Percentiles rank a stretch among this genome's conserved stretches.
Conservation (phyloP, 2,329 filamentous ascomycete species). For the Colletotrichum sp. region DNA sequence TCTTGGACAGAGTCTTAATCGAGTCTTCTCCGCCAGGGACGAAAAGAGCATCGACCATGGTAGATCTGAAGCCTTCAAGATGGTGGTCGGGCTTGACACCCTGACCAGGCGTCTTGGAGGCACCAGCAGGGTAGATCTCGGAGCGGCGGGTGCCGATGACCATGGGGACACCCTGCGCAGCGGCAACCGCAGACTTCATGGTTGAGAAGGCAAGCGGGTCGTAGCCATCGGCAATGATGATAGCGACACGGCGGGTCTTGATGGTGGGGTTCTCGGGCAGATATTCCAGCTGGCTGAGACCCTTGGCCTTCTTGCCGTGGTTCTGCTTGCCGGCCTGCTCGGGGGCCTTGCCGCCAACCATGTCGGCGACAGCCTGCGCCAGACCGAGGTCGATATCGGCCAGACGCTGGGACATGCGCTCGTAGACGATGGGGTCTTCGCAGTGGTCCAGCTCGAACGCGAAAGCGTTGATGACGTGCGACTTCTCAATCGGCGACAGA, state of each 20-base stretch:
- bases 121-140: conserved; percentile 66
- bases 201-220: conserved; percentile 69
- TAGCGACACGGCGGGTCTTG: conserved; percentile 72
- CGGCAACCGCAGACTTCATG: conserved; percentile 67
- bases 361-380: conserved; percentile 70
- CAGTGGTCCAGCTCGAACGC: conserved; percentile 82
- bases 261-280: conserved; percentile 69
- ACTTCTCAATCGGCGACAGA: conserved; percentile 68
- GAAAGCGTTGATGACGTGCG: conserved; percentile 64
- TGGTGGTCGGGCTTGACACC: conserved; percentile 76
- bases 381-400: conserved; percentile 75
- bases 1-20: conserved; percentile 67
- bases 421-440: conserved; percentile 78
- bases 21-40: conserved; percentile 74
- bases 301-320: conserved; percentile 70
- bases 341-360: conserved; percentile 70
- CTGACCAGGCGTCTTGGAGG: conserved; percentile 54
- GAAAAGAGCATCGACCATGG: conserved; percentile 82
- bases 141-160: conserved; percentile 75
- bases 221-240: conserved; percentile 80
- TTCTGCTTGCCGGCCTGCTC: conserved; percentile 59
- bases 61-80: conserved; percentile 79
- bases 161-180: conserved; percentile 70
- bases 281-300: conserved; percentile 73
- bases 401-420: conserved; percentile 70